Evolutionary conservation across 1,284 basidiomycete species (phyloP).

Genomic region (Trichosporon sp.): DNA sequence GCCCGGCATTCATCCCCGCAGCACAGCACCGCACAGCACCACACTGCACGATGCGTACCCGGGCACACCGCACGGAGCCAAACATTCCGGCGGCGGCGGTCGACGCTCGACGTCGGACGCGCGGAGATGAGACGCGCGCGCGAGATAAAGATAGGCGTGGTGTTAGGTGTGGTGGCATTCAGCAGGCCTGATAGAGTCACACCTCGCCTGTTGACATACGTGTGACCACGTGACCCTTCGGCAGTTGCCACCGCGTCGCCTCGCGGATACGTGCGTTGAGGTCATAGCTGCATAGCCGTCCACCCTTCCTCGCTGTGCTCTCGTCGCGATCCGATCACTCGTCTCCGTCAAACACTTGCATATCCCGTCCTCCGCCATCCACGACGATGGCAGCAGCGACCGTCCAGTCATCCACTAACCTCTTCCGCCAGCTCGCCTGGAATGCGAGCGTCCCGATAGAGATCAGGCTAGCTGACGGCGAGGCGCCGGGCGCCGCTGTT

Average conservation of each 20-base stretch:
- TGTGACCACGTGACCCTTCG: not conserved
- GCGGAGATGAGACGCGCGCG: too few relatives aligned
- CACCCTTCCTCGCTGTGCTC: not conserved
- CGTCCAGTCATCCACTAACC: slow-evolving; percentile 35
- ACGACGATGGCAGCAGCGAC: slow-evolving; percentile 14
- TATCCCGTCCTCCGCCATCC: not conserved
- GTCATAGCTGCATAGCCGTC: not conserved
- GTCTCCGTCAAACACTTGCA: too few relatives aligned
- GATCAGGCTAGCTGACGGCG: slow-evolving; percentile 35
- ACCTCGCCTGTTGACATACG: too few relatives aligned
- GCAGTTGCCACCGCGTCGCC: not conserved
- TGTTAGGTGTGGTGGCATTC: too few relatives aligned
- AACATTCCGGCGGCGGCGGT: too few relatives aligned
- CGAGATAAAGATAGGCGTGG: too few relatives aligned
- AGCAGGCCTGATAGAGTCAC: too few relatives aligned
- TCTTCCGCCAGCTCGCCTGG: slow-evolving; percentile 46
- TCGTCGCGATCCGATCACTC: not conserved
- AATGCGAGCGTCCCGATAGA: slow-evolving; percentile 39
- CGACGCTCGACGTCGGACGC: too few relatives aligned
- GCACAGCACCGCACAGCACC: too few relatives aligned
- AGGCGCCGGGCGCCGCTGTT: slow-evolving; percentile 24
- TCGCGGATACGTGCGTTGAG: not conserved
- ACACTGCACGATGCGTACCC: too few relatives aligned
- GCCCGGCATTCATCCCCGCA: too few relatives aligned
- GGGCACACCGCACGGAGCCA: too few relatives aligned